Percentiles rank a stretch among this genome's conserved stretches.
These are phyloP conservation scores for Rhododendron griersonianum DNA, from an alignment of 148 eudicot genomes.

Conservation along the genomic window DNA sequence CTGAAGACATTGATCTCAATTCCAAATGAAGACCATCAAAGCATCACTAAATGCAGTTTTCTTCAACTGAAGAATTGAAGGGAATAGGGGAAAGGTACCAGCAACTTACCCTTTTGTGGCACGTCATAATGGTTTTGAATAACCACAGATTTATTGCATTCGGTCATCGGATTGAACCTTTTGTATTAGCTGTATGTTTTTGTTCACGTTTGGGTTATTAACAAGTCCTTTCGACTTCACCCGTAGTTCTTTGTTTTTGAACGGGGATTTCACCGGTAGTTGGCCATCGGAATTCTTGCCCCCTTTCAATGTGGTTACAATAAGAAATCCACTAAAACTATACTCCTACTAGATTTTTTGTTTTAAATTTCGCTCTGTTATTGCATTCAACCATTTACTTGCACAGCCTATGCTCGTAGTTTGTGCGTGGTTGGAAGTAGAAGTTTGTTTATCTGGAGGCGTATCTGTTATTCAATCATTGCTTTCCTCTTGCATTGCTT, in stretches of 20 bases:
- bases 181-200: not conserved
- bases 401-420: not conserved
- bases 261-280: not conserved
- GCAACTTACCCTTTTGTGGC: not conserved
- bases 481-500: not conserved
- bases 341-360: not conserved
- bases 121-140: not conserved
- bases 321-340: not conserved
- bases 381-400: not conserved
- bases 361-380: not conserved
- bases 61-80: not conserved
- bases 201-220: not conserved
- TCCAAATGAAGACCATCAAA: not conserved
- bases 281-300: not conserved
- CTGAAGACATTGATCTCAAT: not conserved
- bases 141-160: not conserved
- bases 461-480: not conserved
- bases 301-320: not conserved
- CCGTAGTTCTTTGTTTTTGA: not conserved
- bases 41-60: not conserved
- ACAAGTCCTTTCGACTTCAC: not conserved
- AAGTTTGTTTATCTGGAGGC: not conserved
- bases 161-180: not conserved
- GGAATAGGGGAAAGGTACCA: not conserved
- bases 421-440: not conserved